Base-by-base conservation (phyloP, 768 basidiomycete species). In the Pleurotus salmoneostramineus region DNA sequence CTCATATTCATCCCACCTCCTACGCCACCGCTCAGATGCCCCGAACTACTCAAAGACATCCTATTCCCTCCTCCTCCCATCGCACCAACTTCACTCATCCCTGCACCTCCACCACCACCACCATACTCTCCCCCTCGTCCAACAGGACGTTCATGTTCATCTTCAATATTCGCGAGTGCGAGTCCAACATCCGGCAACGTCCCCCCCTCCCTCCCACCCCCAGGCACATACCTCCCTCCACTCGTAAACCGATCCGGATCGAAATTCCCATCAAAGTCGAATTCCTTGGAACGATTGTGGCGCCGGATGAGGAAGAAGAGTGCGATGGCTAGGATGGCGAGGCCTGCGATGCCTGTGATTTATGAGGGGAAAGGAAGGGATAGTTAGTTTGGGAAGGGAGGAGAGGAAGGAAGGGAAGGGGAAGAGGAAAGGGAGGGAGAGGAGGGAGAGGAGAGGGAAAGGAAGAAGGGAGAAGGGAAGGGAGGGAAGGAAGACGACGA, bases 241-340 rank as follows among this genome's bases (percentile, higher is more conserved):
- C 15, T 15, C 8, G 52, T 55, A 43, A 55, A 55, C 7, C 64
- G 68, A n/a, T 66, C 69, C 7, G 76, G 76, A 61, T 76, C 74
- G 42, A 77, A 76, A 67, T 77, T 73, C 34, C 74, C 74, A 61
- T 77, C 74, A 52, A 76, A 77, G 17, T 69, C 63, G 10, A 61
- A 62, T 40, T 66, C 60, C 4, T 49, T 49, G 64, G 58, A 10
- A 50, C 44, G 44, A 14, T 17, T 58, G 40, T 63, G 69, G n/a
- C 66, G 65, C 47, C 67, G 66, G 45, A 72, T 58, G 61, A 68
- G 60, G 60, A 69, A 65, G 56, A 69, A 49, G 34, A 66, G 14
- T 11, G 70, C 27, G 48, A 70, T 44, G n/a, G 56, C 49, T 37
- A 73, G 52, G 36, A 68, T 14, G 42, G 71, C 56, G 47, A 67